These are phyloP conservation scores for Anisodus acutangulus DNA, from an alignment of 257 asterid species.

Conservation along the genomic window DNA sequence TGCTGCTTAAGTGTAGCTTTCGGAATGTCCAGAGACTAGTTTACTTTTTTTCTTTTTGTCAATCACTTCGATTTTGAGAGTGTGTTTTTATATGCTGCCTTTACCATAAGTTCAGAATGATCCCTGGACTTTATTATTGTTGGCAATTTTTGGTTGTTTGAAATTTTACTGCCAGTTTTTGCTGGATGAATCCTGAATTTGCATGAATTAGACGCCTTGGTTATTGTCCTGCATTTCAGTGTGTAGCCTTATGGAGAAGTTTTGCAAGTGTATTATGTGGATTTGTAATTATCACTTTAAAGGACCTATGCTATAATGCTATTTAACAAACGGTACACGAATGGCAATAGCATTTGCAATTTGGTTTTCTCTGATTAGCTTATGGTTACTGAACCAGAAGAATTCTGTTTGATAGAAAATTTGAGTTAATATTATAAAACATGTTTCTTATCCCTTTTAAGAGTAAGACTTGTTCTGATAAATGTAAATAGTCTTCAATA, in stretches of 20 bases:
- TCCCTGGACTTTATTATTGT: background rate
- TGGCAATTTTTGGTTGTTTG: background rate
- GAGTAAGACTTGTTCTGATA: no score
- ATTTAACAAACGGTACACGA: background rate
- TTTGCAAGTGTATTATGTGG: no score
- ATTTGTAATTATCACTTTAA: background rate
- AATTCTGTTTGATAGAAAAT: no score
- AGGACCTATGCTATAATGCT: background rate
- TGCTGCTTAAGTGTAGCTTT: constrained; percentile 29
- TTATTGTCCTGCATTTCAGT: no score
- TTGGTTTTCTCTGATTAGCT: no score
- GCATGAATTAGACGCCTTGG: no score
- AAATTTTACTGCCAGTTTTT: background rate
- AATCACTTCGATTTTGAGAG: background rate
- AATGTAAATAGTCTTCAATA: no score
- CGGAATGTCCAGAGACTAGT: background rate
- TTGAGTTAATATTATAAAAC: no score
- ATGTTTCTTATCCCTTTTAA: no score
- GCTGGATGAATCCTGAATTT: background rate
- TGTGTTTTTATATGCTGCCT: background rate
- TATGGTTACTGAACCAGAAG: no score
- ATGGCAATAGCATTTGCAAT: no score
- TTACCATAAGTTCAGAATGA: background rate
- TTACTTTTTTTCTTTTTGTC: background rate
- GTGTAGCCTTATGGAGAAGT: no score